Base-by-base conservation (phyloP, 495 filamentous ascomycete species). In the Hypoxylon fragiforme region DNA sequence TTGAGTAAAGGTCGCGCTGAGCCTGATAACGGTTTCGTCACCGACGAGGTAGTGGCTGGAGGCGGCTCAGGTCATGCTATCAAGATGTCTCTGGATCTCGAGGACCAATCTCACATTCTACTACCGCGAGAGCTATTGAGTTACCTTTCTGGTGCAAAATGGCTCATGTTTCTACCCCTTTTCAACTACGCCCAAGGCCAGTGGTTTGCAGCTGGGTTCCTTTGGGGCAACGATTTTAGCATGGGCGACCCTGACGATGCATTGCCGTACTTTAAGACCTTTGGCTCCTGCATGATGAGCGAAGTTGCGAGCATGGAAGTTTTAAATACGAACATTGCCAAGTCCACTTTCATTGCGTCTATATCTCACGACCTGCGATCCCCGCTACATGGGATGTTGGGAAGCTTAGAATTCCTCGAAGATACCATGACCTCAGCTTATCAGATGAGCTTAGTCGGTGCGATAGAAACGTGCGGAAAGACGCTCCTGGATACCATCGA, bases 401-500 rank as follows among this genome's bases (percentile, higher is more conserved):
- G 85, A 0, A 85, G 81, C 36, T 82, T 82, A 1, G 88, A 94
- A 62, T 85, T 95, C 48, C 61, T 91, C 5, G 73, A 81, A 18
- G 78, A 81, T 8, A 81, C 77, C 0, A 54, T 71, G 13, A 70
- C 84, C 3, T 71, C 80, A 28, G 63, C 68, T 3, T 71, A 76
- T 51, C 85, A 89, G 63, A 70, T 72, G 20, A 84, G 81, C n/a
- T 76, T 90, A 34, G 74, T 90, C 1, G 79, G 87, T 41, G 90
- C 87, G 5, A 81, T 94, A 44, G 83, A 89, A 42, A 82, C 83
- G 3, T 94, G 87, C 50, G 86, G 86, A 0, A 80, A 82, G 44
- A 92, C 89, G 0, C 65, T 94, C 1, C 72, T 95, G 11, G 89
- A 94, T 55, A 90, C 87, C 0, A 86, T 91, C 65, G 85, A 90